These are phyloP conservation scores for Acer yangbiense DNA, from an alignment of 345 rosid genomes.

Conservation along the genomic window DNA sequence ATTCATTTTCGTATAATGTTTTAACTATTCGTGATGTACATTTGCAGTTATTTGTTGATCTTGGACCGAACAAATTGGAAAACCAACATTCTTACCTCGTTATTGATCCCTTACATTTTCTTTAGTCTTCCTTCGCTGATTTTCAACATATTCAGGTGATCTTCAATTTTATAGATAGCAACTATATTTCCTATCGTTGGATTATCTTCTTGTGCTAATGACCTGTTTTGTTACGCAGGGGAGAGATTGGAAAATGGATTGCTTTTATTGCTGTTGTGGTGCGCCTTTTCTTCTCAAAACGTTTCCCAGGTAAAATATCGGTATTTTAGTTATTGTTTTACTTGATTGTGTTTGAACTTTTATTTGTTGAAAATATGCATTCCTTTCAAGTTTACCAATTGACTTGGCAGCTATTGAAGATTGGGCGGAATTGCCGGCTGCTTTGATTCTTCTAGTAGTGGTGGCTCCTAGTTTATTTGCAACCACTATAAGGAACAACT, in stretches of 20 bases:
- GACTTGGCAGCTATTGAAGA: slow-evolving; percentile 43
- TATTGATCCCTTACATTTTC: slow-evolving; percentile 86
- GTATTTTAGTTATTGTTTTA: slow-evolving; percentile 9
- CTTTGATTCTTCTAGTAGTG: slow-evolving; percentile 63
- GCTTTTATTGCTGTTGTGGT: slow-evolving; percentile 70
- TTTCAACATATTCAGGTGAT: slow-evolving; percentile 69
- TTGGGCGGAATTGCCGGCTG: slow-evolving; percentile 76
- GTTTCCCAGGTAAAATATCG: slow-evolving; percentile 55
- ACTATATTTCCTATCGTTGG: neutral
- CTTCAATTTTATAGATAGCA: neutral
- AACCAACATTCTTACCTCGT: slow-evolving; percentile 75
- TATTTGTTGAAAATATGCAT: neutral
- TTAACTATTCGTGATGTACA: neutral
- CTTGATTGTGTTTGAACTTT: neutral
- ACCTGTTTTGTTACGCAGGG: slow-evolving; percentile 44
- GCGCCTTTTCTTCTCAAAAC: slow-evolving; percentile 86
- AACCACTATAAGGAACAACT: slow-evolving; percentile 44
- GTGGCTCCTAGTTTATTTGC: slow-evolving; percentile 77
- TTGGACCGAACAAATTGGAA: slow-evolving; percentile 93
- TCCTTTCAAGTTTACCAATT: neutral
- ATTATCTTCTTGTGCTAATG: neutral
- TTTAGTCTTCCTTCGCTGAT: slow-evolving; percentile 70
- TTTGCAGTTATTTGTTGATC: slow-evolving; percentile 77
- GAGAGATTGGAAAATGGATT: slow-evolving; percentile 82
- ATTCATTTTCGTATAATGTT: neutral